Evolutionary conservation across 1,284 basidiomycete genomes (phyloP).

Genomic region (Agroathelia rolfsii): DNA sequence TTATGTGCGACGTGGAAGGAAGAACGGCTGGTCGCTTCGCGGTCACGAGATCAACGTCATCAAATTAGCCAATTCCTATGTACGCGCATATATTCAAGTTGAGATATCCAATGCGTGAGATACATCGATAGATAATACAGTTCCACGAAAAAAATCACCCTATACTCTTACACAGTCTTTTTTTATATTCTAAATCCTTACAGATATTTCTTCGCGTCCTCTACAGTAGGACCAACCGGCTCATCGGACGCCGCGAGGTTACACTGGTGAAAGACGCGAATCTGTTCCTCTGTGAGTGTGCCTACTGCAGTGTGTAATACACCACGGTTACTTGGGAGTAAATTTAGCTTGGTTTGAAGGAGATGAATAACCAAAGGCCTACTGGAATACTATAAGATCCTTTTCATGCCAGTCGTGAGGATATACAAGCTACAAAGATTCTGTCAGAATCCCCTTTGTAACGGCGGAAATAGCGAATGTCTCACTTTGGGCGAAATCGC

Average conservation of each 20-base stretch:
- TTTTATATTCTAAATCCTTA: constrained; percentile 17
- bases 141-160: constrained; percentile 1
- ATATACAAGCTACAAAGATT: constrained; percentile 35
- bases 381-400: no score
- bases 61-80: no score
- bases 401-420: constrained; percentile 48
- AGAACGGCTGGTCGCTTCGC: no score
- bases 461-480: constrained; percentile 1
- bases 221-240: constrained; percentile 38
- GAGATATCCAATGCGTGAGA: constrained; percentile 5
- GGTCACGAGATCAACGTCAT: no score
- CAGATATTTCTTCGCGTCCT: constrained; percentile 35
- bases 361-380: constrained; percentile 1
- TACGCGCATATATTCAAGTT: no score
- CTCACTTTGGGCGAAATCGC: constrained; percentile 54
- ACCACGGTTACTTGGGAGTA: constrained; percentile 64
- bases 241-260: constrained; percentile 55
- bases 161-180: no score
- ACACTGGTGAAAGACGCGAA: constrained; percentile 59
- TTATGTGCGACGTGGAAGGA: no score
- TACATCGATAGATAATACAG: constrained; percentile 1
- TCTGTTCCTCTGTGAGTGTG: constrained; percentile 49
- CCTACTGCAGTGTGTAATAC: constrained; percentile 65
- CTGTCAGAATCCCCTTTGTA: not conserved
- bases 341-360: constrained; percentile 25